A percentile compares a stretch with the other conserved stretches of the same genome.
Evolutionary conservation across 345 rosid genomes (phyloP).

Genomic region (Triadica sebifera): DNA sequence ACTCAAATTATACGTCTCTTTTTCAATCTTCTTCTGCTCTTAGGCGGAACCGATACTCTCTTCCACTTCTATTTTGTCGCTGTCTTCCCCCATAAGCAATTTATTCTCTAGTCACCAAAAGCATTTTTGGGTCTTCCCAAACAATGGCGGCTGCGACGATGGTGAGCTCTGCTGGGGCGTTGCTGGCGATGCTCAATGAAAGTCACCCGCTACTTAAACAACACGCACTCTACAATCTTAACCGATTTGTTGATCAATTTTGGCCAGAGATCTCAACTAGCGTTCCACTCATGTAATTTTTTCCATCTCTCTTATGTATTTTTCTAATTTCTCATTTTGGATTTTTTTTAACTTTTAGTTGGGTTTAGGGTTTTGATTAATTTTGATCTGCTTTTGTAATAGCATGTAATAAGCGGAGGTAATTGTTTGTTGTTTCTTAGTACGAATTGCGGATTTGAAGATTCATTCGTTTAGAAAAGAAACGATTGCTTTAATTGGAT

Average conservation of each 20-base stretch:
- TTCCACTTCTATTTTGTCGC: too few relatives aligned
- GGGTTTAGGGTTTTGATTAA: constrained; percentile 16
- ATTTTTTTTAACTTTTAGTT: neutral
- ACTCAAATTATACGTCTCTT: neutral
- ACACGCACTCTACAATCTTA: constrained; percentile 88
- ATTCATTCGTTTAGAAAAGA: neutral
- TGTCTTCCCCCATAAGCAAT: too few relatives aligned
- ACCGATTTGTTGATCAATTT: constrained; percentile 77
- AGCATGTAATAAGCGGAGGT: neutral
- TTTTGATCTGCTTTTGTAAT: constrained; percentile 16
- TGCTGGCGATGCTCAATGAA: constrained; percentile 97
- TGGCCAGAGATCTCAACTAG: constrained; percentile 99
- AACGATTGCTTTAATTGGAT: neutral
- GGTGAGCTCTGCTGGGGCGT: constrained; percentile 94
- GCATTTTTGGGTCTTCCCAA: neutral
- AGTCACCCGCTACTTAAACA: constrained; percentile 72
- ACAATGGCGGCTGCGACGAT: constrained; percentile 46
- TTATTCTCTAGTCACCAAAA: too few relatives aligned
- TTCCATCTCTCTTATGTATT: neutral
- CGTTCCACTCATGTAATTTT: constrained; percentile 78
- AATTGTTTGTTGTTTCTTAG: neutral
- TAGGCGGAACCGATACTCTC: too few relatives aligned
- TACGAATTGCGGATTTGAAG: neutral
- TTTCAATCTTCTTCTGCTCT: neutral
- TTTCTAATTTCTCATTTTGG: neutral